These are phyloP conservation scores for Drechslerella coelobrocha DNA, from an alignment of 2,329 filamentous ascomycete species.

Conservation along the genomic window DNA sequence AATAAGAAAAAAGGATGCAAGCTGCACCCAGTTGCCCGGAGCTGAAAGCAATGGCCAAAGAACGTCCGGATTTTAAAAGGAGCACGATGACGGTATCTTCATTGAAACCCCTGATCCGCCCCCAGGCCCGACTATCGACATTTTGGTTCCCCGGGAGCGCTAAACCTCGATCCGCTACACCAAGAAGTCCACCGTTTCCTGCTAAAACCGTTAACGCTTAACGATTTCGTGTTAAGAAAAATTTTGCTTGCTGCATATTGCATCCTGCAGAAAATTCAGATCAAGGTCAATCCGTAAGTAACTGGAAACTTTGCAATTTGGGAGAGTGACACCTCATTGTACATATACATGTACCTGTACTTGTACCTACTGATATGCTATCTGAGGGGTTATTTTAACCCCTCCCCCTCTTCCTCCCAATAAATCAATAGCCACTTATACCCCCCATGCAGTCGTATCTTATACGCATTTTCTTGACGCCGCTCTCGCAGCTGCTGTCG, in stretches of 20 bases:
- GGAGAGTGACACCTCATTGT: conserved; percentile 47
- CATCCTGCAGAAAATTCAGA: conserved; percentile 37
- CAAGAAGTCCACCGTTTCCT: conserved; percentile 34
- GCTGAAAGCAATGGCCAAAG: conserved; percentile 28
- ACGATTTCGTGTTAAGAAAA: conserved; percentile 25
- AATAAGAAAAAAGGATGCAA: conserved; percentile 41
- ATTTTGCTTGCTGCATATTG: conserved; percentile 36
- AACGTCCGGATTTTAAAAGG: conserved; percentile 35
- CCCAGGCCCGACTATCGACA: conserved; percentile 35
- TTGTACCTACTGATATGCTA: conserved; percentile 5
- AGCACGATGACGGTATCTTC: conserved; percentile 20
- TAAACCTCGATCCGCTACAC: conserved; percentile 37
- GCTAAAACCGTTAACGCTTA: conserved; percentile 16
- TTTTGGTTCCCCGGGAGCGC: conserved; percentile 27
- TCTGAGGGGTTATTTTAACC: conserved; percentile 25
- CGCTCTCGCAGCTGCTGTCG: conserved; percentile 25
- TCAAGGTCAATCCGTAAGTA: conserved; percentile 34
- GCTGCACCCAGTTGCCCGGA: conserved; percentile 23
- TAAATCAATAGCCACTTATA: conserved; percentile 8
- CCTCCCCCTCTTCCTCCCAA: conserved; percentile 24
- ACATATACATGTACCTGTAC: conserved; percentile 42
- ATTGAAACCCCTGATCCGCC: conserved; percentile 41
- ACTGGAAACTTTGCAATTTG: conserved; percentile 19
- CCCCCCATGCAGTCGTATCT: background rate
- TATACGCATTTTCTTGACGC: conserved; percentile 30